Conservation (phyloP, 441 rosid genomes). For the Pelargonium citronellum region DNA sequence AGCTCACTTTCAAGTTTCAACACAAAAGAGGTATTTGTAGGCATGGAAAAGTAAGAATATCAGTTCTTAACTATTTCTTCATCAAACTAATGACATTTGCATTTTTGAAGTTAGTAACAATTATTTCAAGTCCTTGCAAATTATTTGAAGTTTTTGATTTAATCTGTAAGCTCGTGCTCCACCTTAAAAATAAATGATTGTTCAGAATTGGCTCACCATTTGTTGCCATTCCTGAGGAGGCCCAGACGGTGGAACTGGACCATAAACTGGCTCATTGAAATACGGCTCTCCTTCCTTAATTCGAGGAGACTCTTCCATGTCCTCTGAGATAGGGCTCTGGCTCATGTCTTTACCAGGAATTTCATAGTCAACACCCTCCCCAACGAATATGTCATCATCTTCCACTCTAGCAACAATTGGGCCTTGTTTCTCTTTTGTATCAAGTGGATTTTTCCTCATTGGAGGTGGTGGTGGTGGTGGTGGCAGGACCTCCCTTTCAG, state of each 20-base stretch:
- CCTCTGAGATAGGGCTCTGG: conserved; percentile 88
- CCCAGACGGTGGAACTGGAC: conserved; percentile 65
- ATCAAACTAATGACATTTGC: not conserved
- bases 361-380: conserved; percentile 66
- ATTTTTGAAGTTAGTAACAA: not conserved
- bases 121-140: conserved; percentile 1
- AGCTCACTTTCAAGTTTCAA: not conserved
- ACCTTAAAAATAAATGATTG: not conserved
- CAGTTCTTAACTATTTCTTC: conserved; percentile 4
- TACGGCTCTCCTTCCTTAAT: conserved; percentile 66
- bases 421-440: conserved; percentile 50
- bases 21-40: not conserved
- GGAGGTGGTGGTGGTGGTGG: conserved; percentile 60
- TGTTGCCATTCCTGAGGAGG: conserved; percentile 80
- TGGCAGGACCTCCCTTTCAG: conserved; percentile 50
- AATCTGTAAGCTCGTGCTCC: not conserved
- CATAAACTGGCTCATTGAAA: conserved; percentile 66
- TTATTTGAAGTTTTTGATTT: not conserved
- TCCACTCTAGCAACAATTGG: conserved; percentile 54
- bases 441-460: conserved; percentile 40
- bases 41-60: not conserved
- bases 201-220: conserved; percentile 37
- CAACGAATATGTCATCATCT: conserved; percentile 83
- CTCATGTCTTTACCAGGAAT: conserved; percentile 71
- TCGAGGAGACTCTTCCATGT: conserved; percentile 96